These are phyloP conservation scores for Ascochyta clinopodiicola DNA, from an alignment of 2,329 filamentous ascomycete genomes.

Conservation along the genomic window DNA sequence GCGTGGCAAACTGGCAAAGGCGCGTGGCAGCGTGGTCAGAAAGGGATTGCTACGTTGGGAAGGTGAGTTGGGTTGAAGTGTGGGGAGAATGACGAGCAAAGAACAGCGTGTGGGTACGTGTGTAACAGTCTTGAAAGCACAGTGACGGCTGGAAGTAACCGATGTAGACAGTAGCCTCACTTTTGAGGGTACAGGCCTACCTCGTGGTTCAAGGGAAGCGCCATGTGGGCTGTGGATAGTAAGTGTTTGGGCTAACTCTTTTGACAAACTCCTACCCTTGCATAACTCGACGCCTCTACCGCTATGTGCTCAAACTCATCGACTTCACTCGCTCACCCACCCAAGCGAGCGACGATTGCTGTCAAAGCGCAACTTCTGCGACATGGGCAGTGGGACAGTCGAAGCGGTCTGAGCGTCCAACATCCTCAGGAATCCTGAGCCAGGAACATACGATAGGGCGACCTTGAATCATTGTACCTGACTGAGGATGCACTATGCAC, in stretches of 20 bases:
- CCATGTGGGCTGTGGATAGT: not conserved
- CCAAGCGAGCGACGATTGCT: too few species aligned
- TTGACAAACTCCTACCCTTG: not conserved
- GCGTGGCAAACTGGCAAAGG: conserved; percentile 3
- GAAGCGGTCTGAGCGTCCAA: too few species aligned
- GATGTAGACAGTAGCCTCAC: not conserved
- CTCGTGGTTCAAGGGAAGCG: not conserved
- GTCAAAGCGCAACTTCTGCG: too few species aligned
- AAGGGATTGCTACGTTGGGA: conserved; percentile 5
- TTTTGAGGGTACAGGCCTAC: not conserved
- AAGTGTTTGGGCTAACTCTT: not conserved
- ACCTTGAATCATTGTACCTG: too few species aligned
- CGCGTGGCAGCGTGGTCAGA: not conserved
- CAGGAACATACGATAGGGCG: too few species aligned
- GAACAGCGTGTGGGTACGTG: not conserved
- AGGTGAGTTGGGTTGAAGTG: conserved; percentile 11
- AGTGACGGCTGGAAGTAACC: not conserved
- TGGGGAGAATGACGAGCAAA: conserved; percentile 5
- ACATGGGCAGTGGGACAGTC: too few species aligned
- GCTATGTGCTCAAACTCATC: not conserved
- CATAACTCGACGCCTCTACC: not conserved
- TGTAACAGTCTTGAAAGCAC: not conserved
- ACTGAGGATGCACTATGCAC: too few species aligned
- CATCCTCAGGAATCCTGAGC: too few species aligned
- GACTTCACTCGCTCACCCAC: not conserved